Base-by-base conservation (phyloP, 495 filamentous ascomycete species). In the Emericellopsis terricola region DNA sequence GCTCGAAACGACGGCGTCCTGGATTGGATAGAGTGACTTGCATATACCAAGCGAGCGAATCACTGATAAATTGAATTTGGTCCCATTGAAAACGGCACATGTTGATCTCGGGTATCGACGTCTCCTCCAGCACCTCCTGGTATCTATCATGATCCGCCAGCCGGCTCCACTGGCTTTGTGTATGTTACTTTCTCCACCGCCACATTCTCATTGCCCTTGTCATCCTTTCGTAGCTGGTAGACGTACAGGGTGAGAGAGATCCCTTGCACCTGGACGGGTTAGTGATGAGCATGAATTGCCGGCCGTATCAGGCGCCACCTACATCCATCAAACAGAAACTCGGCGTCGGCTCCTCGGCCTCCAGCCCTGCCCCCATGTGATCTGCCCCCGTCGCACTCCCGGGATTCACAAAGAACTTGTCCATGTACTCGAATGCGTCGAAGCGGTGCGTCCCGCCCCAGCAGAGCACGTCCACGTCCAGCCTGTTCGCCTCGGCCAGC, bases 241-340 rank as follows among this genome's bases (percentile, higher is more conserved):
- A 99, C 89, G 50, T 99, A 96, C 31, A 99, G 64, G 38, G 93
- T 87, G 24, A 99, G 68, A 9, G 92, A 87, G 57, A 94, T 89
- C 13, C 89, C 89, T 73, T 99, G 89, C 20, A 96, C 86, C 86
- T 94, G 41, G 34, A 15, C 17, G 18, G 28, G 14, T 26, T 9
- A 33, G 45, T 30, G 10, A 30, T n/a, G 19, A 29, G 20, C 15
- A 29, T 11, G 19, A 32, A 21, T n/a, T 3, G 37, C 13, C 4
- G 10, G 15, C 11, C 11, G 10, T 9, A 24, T 13, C 6, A 4
- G 8, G 9, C 15, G 29, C 14, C 1, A 81, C 82, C 63, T 49
- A 94, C 89, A 71, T 99, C 91, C 89, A 99, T 96, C 56, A 99
- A 56, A 53, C 89, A 93, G 56, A 99, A 99, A 50, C 91, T 96